These are phyloP conservation scores for Avena eriantha DNA, from an alignment of 176 grass and related monocot genomes.

Conservation along the genomic window DNA sequence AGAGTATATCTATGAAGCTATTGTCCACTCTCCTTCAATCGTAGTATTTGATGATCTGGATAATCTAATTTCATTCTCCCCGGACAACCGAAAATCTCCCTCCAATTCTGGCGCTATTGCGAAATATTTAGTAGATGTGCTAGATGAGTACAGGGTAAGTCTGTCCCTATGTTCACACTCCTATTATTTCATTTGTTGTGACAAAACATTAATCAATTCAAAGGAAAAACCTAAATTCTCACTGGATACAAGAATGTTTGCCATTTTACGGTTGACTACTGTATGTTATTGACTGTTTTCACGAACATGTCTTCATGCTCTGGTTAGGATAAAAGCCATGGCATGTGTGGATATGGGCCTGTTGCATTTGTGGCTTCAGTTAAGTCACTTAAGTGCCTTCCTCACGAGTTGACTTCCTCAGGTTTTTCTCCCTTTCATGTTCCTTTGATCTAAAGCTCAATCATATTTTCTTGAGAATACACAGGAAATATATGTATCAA, in stretches of 20 bases:
- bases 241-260: background rate
- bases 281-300: background rate
- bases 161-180: conserved; percentile 24
- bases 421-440: conserved; percentile 52
- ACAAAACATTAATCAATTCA: background rate
- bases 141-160: conserved; percentile 82
- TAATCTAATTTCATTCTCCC: conserved; percentile 67
- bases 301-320: conserved; percentile 28
- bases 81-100: conserved; percentile 61
- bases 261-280: conserved; percentile 19
- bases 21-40: conserved; percentile 73
- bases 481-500: background rate
- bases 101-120: conserved; percentile 67
- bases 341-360: conserved; percentile 81
- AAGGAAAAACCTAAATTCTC: background rate
- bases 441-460: conserved; percentile 11
- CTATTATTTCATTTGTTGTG: background rate
- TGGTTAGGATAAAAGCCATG: conserved; percentile 65
- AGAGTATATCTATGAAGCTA: conserved; percentile 70
- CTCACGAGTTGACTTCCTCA: conserved; percentile 79
- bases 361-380: conserved; percentile 78
- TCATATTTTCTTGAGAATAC: background rate
- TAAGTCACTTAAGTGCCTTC: conserved; percentile 71
- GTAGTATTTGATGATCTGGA: conserved; percentile 94
- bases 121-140: conserved; percentile 69